Evolutionary conservation across 2,329 filamentous ascomycete species (phyloP).

Genomic region (Aspergillus tanneri): DNA sequence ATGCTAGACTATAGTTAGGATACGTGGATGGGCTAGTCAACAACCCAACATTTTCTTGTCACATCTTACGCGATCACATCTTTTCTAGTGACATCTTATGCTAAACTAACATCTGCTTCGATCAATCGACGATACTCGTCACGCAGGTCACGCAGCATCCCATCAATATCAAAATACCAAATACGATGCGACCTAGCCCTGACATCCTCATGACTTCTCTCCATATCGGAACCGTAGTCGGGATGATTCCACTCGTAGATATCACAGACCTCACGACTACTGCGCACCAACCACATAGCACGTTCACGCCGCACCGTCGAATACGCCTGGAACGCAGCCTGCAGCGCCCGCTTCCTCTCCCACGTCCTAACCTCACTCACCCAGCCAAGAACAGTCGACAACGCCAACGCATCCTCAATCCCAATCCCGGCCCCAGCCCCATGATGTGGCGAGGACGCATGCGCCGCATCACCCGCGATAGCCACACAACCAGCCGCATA

Average conservation of each 20-base stretch:
- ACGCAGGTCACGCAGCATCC: slow-evolving; percentile 27
- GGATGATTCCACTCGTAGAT: slow-evolving; percentile 21
- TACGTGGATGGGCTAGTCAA: not conserved
- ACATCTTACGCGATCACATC: too few relatives aligned
- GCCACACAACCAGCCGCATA: slow-evolving; percentile 32
- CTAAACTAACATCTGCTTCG: not conserved
- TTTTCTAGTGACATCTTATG: too few relatives aligned
- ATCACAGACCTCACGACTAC: slow-evolving; percentile 33
- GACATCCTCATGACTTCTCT: slow-evolving; percentile 41
- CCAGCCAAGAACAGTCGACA: slow-evolving; percentile 14
- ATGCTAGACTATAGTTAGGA: slow-evolving; percentile 6
- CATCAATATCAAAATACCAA: slow-evolving; percentile 41
- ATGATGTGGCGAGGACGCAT: slow-evolving; percentile 29
- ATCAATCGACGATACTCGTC: slow-evolving; percentile 2
- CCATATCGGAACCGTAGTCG: slow-evolving; percentile 33
- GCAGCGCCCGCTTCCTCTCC: not conserved
- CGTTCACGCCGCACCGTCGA: slow-evolving; percentile 41
- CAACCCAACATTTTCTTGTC: too few relatives aligned
- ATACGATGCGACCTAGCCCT: slow-evolving; percentile 35
- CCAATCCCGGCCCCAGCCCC: slow-evolving; percentile 28
- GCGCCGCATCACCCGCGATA: slow-evolving; percentile 30
- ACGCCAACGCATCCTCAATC: slow-evolving; percentile 27
- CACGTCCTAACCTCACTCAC: not conserved
- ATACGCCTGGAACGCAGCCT: slow-evolving; percentile 41
- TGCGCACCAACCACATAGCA: slow-evolving; percentile 47